Base-by-base conservation (phyloP, 1,284 basidiomycete species). In the Apiotrichum sp. region DNA sequence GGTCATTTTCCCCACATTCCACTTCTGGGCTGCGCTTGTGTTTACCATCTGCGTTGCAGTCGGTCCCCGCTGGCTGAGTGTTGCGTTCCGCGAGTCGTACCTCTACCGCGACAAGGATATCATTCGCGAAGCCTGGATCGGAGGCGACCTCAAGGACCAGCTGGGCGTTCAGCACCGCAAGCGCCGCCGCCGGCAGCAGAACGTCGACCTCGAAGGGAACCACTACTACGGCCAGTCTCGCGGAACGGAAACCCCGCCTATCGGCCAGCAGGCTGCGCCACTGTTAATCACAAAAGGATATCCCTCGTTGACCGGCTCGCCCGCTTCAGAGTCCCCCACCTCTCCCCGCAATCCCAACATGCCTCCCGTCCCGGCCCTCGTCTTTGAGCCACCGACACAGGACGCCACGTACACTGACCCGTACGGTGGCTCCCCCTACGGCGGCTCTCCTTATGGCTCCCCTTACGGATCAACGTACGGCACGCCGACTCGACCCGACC, bases 111-210 rank as follows among this genome's bases (percentile, higher is more conserved):
- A 80, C 65, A 73, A 73, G 71, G 88, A 93, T 66, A 86, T 95
- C 58, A 80, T 96, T 9, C 84, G 92, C 22, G 92, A 96, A 75
- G 86, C 75, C 79, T 93, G 90, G 90, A 86, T 93, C 6, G 74
- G 77, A 49, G 90, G 90, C 4, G 84, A 90, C 66, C 80, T 93
- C 54, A 93, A 93, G 70, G 86, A 88, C 58, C 83, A 81, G 49
- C 80, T 93, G 0, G 90, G 90, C 0, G 81, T 93, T 54, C 73
- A 43, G 43, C 66, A 64, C 52, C 56, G 68, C 39, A 68, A 65
- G 59, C 54, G 58, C 33, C 62, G 62, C 40, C 43, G 42, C 16
- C 41, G 50, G 49, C 8, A 54, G 33, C 34, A 52, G 7, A 6
- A 42, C 39, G 29, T 50, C 7, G 56, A 58, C 16, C 31, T 14